Evolutionary conservation across 176 grass and related monocot species (phyloP).

Genomic region (Paspalum vaginatum): DNA sequence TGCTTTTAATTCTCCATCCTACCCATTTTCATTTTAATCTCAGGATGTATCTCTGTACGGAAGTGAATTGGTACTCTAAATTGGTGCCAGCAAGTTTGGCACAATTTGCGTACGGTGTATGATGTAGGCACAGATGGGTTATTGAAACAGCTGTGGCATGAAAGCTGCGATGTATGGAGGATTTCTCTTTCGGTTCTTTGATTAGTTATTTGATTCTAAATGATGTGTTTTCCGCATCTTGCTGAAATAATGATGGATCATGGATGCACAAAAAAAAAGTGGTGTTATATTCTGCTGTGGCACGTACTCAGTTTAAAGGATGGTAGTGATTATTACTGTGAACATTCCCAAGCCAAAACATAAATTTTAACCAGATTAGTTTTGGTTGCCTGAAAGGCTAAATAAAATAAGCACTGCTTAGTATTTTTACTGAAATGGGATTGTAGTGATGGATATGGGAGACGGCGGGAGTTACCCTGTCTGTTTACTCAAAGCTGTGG

Average conservation of each 20-base stretch:
- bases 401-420: too few species aligned
- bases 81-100: background rate
- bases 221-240: conserved; percentile 3
- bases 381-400: background rate
- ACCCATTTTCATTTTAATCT: background rate
- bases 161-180: conserved; percentile 1
- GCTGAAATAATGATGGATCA: conserved; percentile 1
- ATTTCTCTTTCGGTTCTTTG: background rate
- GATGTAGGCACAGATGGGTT: background rate
- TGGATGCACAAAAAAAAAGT: background rate
- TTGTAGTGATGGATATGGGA: too few species aligned
- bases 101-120: background rate
- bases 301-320: background rate
- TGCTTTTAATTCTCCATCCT: background rate
- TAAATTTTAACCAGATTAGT: background rate
- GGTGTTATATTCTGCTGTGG: conserved; percentile 2
- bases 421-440: too few species aligned
- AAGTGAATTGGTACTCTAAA: background rate
- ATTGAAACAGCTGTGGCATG: background rate
- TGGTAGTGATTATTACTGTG: too few species aligned
- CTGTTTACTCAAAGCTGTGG: too few species aligned
- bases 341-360: too few species aligned
- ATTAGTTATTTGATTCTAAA: background rate
- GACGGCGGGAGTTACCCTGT: too few species aligned
- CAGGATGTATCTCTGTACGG: background rate